phyloP scores from a whole-genome alignment of 2,329 filamentous ascomycete species.

The Rachicladosporium sp. region DNA sequence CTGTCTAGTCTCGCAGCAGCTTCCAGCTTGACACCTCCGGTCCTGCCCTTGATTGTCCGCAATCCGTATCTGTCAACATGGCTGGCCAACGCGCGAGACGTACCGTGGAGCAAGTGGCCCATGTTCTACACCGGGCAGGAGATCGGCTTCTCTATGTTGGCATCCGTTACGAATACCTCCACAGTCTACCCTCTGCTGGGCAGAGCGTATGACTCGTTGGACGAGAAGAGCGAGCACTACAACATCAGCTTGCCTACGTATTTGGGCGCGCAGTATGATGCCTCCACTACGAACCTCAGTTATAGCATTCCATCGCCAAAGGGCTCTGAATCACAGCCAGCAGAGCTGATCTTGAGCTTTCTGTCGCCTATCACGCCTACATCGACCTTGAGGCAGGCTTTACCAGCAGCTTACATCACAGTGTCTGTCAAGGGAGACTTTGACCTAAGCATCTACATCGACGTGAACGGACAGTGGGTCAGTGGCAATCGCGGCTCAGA shows the following conservation, averaged over 20 bases:
- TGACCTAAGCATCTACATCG: slow-evolving; percentile 35
- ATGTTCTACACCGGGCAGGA: slow-evolving; percentile 67
- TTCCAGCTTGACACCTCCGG: slow-evolving; percentile 42
- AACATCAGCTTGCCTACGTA: slow-evolving; percentile 48
- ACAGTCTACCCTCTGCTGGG: slow-evolving; percentile 53
- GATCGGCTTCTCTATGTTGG: slow-evolving; percentile 52
- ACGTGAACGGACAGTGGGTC: slow-evolving; percentile 56
- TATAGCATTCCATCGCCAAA: slow-evolving; percentile 43
- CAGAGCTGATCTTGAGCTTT: slow-evolving; percentile 51
- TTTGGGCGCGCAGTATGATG: slow-evolving; percentile 52
- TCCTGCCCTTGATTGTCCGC: slow-evolving; percentile 38
- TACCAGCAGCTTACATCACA: slow-evolving; percentile 71
- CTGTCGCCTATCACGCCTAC: slow-evolving; percentile 71
- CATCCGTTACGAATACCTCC: slow-evolving; percentile 46
- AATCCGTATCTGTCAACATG: slow-evolving; percentile 41
- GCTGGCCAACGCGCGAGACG: slow-evolving; percentile 54
- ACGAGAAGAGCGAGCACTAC: slow-evolving; percentile 35
- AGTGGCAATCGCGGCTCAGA: slow-evolving; percentile 58
- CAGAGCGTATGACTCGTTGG: slow-evolving; percentile 51
- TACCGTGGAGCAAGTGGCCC: slow-evolving; percentile 74
- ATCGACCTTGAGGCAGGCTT: slow-evolving; percentile 65
- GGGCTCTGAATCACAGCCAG: slow-evolving; percentile 23
- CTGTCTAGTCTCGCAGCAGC: slow-evolving; percentile 29
- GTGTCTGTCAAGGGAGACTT: slow-evolving; percentile 56
- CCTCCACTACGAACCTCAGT: slow-evolving; percentile 57